Conservation (phyloP, 225 moss, liverwort and hornwort genomes). For the Neckera pumila region DNA sequence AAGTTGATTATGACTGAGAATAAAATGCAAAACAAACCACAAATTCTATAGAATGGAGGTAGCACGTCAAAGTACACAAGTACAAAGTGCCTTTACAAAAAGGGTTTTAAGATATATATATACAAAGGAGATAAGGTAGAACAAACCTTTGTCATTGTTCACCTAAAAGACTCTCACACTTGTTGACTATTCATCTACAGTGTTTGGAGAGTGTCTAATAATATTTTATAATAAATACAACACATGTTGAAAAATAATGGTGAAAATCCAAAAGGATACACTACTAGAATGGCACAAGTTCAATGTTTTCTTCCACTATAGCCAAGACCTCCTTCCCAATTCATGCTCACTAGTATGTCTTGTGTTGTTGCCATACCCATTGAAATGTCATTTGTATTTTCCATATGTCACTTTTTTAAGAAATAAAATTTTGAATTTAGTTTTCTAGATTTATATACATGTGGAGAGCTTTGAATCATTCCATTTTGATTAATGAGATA, state of each 20-base stretch:
- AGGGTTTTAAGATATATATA: background rate
- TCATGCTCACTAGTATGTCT: background rate
- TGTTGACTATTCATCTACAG: background rate
- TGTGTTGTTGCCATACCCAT: too few species aligned
- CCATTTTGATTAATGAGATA: too few species aligned
- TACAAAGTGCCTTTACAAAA: too few species aligned
- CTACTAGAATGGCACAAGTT: background rate
- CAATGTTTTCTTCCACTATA: background rate
- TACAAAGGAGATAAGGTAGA: background rate
- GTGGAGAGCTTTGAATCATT: too few species aligned
- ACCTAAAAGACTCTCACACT: background rate
- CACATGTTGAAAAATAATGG: background rate
- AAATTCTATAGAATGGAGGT: background rate
- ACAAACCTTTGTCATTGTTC: background rate
- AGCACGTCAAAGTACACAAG: background rate
- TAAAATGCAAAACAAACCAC: too few species aligned
- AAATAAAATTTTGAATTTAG: too few species aligned
- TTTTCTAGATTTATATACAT: too few species aligned
- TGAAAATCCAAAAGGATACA: accelerated
- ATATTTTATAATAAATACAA: background rate
- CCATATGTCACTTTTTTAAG: too few species aligned
- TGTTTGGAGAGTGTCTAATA: background rate
- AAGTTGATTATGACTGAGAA: background rate
- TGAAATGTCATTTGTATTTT: too few species aligned
- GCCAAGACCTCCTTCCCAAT: background rate